Evolutionary conservation across 2,329 filamentous ascomycete species (phyloP), one percentile per base, ranked within the genome.

Genomic region (Plenodomus lindquistii): DNA sequence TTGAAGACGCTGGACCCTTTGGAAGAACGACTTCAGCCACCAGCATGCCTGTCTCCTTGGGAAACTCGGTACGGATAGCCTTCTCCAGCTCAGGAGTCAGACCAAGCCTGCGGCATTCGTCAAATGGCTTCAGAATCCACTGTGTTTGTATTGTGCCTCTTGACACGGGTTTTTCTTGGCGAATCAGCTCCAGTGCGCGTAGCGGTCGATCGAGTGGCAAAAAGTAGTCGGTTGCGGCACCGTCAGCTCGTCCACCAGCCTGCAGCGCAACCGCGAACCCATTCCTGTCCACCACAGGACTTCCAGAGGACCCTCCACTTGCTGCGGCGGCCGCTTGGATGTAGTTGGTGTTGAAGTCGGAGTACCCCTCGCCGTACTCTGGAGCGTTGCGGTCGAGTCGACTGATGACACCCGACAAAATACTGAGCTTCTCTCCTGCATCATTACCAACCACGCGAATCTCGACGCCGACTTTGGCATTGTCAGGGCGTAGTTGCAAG

Each of bases 361-460:
- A 94, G 73, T 99, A 99, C 21, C 94, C 94, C 56, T 97, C 94
- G 46, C 93, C 93, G 63, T 99, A 64, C 67, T 99, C 94, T 15
- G 94, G 94, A 1, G 95, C 95, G 73, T 99, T 99, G 60, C 94
- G 85, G 67, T 99, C 94, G 50, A 99, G 79, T 63, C 94, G 86
- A 75, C 91, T 96, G 71, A 99, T 99, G 46, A 99, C 93, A 63
- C 94, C 94, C 5, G 94, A 97, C 49, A 99, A 78, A 63, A 99
- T 99, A 79, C 91, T 97, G 60, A 99, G 85, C 76, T 99, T 99
- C 73, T 99, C 94, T 58, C 94, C 94, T 22, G 94, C 94, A 79
- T 99, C 94, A 73, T 99, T 99, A 76, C 94, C 94, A 5, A 99
- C 94, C 1, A 99, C 94, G 59, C 95, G 83, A 60, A 99, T 97